Evolutionary conservation across 495 filamentous ascomycete genomes (phyloP), one percentile per base, ranked within the genome.

Genomic region (Cenococcum geophilum): DNA sequence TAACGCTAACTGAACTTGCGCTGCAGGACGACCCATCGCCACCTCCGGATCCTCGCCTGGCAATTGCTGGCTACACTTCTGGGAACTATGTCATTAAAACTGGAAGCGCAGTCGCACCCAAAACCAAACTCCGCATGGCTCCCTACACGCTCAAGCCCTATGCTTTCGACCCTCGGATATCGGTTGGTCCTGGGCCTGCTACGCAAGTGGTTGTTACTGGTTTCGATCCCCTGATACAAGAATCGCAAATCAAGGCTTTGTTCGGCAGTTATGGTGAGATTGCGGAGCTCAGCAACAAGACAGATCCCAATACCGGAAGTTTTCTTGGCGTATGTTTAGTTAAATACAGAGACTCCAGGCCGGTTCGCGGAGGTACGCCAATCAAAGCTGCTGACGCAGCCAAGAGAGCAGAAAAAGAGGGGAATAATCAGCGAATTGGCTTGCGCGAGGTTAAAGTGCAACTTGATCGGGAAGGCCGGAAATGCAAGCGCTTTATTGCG

Each of bases 251-350:
- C 42, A 83, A 78, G n/a, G 83, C 86, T 23, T 79, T 90, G 21
- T 97, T 97, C 66, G 83, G 88, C 22, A 84, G 83, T 35, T 97
- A 87, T 75, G 93, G 93, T 51, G 91, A 96, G 53, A 88, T 99
- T 54, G 84, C 86, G 37, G 87, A 90, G 64, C 85, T 93, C 61
- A 89, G 87, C 64, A 95, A 96, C 67, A 89, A 91, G 70, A 90
- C 92, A 55, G 87, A 97, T 72, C 93, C 93, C 5, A 85, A 89
- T 42, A 97, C 89, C 16, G 95, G 93, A 11, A 95, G 87, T 60
- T 93, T 90, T 65, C 81, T 99, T 0, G 93, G 93, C 1, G 88
- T 99, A 67, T 95, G 90, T 55, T 87, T 88, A 18, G 87, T 99
- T 70, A 84, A 86, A 63, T 99, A 95, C 75, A 85, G 85, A 69